These are phyloP conservation scores for Boletus barrowsii DNA, from an alignment of 768 basidiomycete species.

Conservation along the genomic window DNA sequence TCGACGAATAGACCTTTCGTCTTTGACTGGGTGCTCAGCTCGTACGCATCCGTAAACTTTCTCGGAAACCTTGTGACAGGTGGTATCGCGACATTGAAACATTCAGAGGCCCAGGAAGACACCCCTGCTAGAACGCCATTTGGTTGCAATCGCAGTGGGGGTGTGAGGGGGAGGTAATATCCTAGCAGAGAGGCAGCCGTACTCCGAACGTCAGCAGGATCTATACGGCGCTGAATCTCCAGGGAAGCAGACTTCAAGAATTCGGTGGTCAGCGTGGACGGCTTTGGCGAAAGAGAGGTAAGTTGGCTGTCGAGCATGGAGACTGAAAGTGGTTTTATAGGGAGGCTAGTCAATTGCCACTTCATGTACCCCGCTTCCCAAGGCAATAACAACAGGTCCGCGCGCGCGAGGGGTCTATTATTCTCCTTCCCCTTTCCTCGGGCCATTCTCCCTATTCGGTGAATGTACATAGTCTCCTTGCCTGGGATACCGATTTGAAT, in stretches of 20 bases:
- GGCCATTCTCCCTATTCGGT: slow-evolving; percentile 84
- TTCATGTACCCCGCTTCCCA: slow-evolving; percentile 74
- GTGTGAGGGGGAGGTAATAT: slow-evolving; percentile 58
- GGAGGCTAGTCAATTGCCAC: slow-evolving; percentile 61
- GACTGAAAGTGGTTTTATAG: slow-evolving; percentile 57
- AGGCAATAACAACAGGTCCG: slow-evolving; percentile 76
- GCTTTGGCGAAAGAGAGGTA: slow-evolving; percentile 9
- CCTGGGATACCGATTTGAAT: slow-evolving; percentile 86
- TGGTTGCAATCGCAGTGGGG: slow-evolving; percentile 45
- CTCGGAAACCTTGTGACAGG: slow-evolving; percentile 18
- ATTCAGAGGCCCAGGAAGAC: slow-evolving; percentile 52
- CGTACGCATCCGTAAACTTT: slow-evolving; percentile 22
- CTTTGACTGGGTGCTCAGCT: slow-evolving; percentile 5
- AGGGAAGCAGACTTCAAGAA: slow-evolving; percentile 28
- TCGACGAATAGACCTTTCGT: slow-evolving; percentile 26
- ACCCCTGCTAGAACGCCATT: slow-evolving; percentile 51
- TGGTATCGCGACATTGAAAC: slow-evolving; percentile 21
- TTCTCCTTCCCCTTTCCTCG: slow-evolving; percentile 37
- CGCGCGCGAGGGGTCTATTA: slow-evolving; percentile 36
- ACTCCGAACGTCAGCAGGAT: slow-evolving; percentile 52
- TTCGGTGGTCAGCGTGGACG: slow-evolving; percentile 14
- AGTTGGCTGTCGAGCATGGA: slow-evolving; percentile 11
- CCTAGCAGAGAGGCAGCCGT: slow-evolving; percentile 69
- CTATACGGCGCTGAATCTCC: slow-evolving; percentile 35
- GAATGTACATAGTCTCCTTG: slow-evolving; percentile 70